Evolutionary conservation across 2,329 filamentous ascomycete genomes (phyloP).

Genomic region (Hypoxylon sp.): DNA sequence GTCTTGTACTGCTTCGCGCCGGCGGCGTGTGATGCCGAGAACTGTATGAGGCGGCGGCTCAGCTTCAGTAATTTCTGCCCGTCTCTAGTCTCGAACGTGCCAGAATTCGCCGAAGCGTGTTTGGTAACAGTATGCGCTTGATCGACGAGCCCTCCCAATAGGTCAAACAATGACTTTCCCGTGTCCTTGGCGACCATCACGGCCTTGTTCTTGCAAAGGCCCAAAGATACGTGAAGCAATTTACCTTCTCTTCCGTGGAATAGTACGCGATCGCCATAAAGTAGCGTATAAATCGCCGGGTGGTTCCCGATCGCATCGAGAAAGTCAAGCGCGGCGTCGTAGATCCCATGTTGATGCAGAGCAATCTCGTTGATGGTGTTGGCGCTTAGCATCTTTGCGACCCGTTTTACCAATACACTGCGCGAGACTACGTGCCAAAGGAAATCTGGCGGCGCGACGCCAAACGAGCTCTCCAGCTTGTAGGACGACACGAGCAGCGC

Average conservation of each 20-base stretch:
- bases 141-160: conserved; percentile 48
- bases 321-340: conserved; percentile 56
- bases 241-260: conserved; percentile 51
- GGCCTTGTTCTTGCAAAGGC: conserved; percentile 8
- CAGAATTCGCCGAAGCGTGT: conserved; percentile 32
- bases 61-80: conserved; percentile 50
- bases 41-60: conserved; percentile 48
- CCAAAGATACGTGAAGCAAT: conserved; percentile 53
- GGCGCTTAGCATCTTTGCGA: conserved; percentile 35
- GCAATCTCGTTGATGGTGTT: conserved; percentile 47
- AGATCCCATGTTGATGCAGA: conserved; percentile 45
- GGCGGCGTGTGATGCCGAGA: conserved; percentile 45
- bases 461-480: background rate
- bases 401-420: conserved; percentile 38
- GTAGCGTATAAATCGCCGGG: conserved; percentile 46
- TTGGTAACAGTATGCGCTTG: conserved; percentile 52
- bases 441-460: conserved; percentile 15
- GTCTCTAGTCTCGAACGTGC: conserved; percentile 42
- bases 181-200: conserved; percentile 42
- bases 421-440: conserved; percentile 39
- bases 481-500: conserved; percentile 32
- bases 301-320: conserved; percentile 52
- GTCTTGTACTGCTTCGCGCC: conserved; percentile 27
- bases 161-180: conserved; percentile 42
- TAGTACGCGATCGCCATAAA: conserved; percentile 51